These are phyloP conservation scores for Aquanectria penicillioides DNA, from an alignment of 2,329 filamentous ascomycete genomes.

Conservation along the genomic window DNA sequence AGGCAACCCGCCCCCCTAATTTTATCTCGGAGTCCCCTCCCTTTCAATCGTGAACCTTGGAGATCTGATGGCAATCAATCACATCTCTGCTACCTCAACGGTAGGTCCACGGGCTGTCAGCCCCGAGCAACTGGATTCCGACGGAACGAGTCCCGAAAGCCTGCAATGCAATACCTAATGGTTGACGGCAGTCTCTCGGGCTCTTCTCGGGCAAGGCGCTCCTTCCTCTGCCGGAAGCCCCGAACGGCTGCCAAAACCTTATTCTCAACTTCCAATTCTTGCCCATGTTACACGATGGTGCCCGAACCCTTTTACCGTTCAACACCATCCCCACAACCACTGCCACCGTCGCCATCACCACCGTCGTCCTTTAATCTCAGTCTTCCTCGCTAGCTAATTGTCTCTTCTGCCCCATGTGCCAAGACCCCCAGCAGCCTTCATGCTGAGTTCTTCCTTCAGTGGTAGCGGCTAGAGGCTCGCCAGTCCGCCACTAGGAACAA, in stretches of 20 bases:
- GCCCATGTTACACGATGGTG: conserved; percentile 19
- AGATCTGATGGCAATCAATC: too few relatives aligned
- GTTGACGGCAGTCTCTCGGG: conserved; percentile 23
- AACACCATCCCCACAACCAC: not conserved
- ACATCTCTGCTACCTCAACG: too few relatives aligned
- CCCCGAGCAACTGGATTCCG: conserved; percentile 2
- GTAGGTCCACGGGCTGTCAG: too few relatives aligned
- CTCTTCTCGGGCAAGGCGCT: conserved; percentile 30
- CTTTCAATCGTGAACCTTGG: not conserved
- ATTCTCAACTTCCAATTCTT: conserved; percentile 25
- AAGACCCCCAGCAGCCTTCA: not conserved
- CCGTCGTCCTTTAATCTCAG: not conserved
- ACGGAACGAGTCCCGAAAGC: not conserved
- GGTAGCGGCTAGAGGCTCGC: too few relatives aligned
- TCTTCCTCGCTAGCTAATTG: not conserved
- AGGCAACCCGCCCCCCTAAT: not conserved
- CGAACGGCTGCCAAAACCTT: conserved; percentile 37
- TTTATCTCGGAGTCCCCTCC: not conserved
- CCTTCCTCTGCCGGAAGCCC: conserved; percentile 32
- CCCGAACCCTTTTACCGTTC: not conserved
- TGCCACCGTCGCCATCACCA: not conserved
- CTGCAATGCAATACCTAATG: not conserved
- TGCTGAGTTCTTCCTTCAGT: too few relatives aligned
- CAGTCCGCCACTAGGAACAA: too few relatives aligned
- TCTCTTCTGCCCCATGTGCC: not conserved